Evolutionary conservation across 345 rosid species (phyloP), one percentile per base, ranked within the genome.

Genomic region (Alliaria petiolata): DNA sequence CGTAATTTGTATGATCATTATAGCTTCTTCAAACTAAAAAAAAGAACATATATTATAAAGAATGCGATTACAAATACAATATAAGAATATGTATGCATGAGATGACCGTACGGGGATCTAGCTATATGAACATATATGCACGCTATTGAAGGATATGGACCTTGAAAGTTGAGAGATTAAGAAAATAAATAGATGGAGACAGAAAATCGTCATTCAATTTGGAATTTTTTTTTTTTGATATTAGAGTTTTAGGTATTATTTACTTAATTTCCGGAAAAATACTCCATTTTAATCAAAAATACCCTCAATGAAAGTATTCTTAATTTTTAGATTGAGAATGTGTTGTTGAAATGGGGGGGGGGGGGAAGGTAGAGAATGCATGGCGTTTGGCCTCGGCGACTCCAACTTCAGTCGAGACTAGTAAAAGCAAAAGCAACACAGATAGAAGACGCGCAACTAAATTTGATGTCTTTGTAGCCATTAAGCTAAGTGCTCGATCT

Each of bases 381-480:
- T 67, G 17, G 52, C 10, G 43, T 54, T 17, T 67, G 52, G 71
- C 71, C 6, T 67, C 44, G 53, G 34, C 63, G n/a, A 67, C 33
- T 31, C 25, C 63, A 67, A 31, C 53, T 55, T 67, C 53, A 17
- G 53, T 54, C 16, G 53, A 30, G 52, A 42, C n/a, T 19, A 13
- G 30, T 17, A 54, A 16, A 43, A 67, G 52, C 3, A 54, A 20
- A 54, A 67, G 42, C 42, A 66, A 11, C 9, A 66, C 15, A 5
- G 52, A 67, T 7, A 67, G 72, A 67, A 53, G 52, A 67, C 42
- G 25, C 25, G 25, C 33, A 30, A 42, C 62, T 17, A 45, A 40
- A 42, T 67, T 54, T 54, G 72, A 43, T 43, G 30, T 67, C 40
- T 43, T 19, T 44, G 44, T 19, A 40, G 71, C 51, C 72, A 67